A percentile compares a stretch with the other conserved stretches of the same genome.
phyloP scores from a whole-genome alignment of 345 rosid species.

The Camelina laxa region DNA sequence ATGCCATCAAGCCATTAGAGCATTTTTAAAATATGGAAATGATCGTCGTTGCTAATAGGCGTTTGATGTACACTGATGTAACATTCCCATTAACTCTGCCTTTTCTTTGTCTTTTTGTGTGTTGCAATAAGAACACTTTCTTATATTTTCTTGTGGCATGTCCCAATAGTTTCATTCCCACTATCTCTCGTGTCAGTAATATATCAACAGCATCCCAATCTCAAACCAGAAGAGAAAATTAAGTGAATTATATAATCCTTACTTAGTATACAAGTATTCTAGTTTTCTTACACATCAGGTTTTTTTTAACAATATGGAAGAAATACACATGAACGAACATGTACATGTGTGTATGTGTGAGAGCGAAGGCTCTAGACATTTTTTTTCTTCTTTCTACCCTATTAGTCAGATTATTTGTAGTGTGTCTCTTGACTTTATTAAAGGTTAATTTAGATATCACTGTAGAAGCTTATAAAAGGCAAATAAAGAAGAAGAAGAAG shows the following conservation, averaged over 20 bases:
- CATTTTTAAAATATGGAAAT: constrained; percentile 7
- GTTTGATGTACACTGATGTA: constrained; percentile 41
- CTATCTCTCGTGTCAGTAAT: constrained; percentile 19
- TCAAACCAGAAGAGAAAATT: constrained; percentile 14
- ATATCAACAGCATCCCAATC: constrained; percentile 22
- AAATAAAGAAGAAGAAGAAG: not conserved
- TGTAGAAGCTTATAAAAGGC: constrained; percentile 37
- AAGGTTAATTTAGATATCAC: constrained; percentile 45
- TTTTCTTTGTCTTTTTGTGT: constrained; percentile 39
- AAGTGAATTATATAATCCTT: not conserved
- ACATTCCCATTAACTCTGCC: constrained; percentile 42
- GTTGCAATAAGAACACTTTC: constrained; percentile 39
- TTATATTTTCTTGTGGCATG: constrained; percentile 37
- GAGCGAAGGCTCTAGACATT: constrained; percentile 42
- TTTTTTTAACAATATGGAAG: constrained; percentile 38
- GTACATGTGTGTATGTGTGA: not conserved
- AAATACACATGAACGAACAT: constrained; percentile 42
- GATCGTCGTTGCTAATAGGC: constrained; percentile 21
- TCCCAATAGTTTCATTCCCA: constrained; percentile 20
- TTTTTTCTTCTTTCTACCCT: constrained; percentile 27
- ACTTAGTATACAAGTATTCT: not conserved
- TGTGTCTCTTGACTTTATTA: constrained; percentile 54
- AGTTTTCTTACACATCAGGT: not conserved
- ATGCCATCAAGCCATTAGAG: constrained; percentile 70
- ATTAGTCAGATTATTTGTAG: constrained; percentile 45